Evolutionary conservation across 352 stramenopile species (phyloP), one percentile per base, ranked within the genome.

Genomic region (Lagenidium giganteum): DNA sequence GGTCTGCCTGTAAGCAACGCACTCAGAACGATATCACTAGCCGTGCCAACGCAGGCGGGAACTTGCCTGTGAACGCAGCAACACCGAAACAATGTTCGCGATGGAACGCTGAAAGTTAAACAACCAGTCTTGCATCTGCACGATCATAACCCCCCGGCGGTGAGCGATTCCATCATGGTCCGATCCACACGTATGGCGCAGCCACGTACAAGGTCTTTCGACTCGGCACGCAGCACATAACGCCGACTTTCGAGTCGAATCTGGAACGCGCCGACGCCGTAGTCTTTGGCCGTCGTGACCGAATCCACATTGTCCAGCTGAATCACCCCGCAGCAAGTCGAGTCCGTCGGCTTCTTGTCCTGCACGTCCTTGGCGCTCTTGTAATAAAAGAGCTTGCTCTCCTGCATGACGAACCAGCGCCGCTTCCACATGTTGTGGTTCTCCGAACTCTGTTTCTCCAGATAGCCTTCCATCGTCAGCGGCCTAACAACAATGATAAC

Each of bases 61-160:
- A 14, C 31, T 20, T 59, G 75, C 72, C 55, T 88, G 77, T 31
- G 65, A 70, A 46, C 79, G 74, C 34, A 82, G 76, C 20, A 93
- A 51, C 23, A 82, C 63, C 5, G 73, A 87, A 18, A 93, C 75
- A 32, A 93, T 88, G 52, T 83, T 93, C 12, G 82, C 82, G 30
- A 93, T 93, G 34, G 78, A 93, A 64, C 87, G 84, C 42, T 93
- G 82, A 57, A 93, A 93, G 28, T 91, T 89, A 61, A 93, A 93
- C 21, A 93, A 57, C 82, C 82, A 93, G 46, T 91, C 75, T 44
- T 91, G 78, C 82, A 93, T 93, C 81, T 91, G 51, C 20, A 21
- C 5, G 14, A 14, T 25, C 18, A 28, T 22, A 41, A 26, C n/a
- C n/a, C n/a, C n/a, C n/a, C n/a, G n/a, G n/a, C n/a, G n/a, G n/a